Conservation (phyloP, 2,329 filamentous ascomycete genomes). For the Thermochaetoides dissita region DNA sequence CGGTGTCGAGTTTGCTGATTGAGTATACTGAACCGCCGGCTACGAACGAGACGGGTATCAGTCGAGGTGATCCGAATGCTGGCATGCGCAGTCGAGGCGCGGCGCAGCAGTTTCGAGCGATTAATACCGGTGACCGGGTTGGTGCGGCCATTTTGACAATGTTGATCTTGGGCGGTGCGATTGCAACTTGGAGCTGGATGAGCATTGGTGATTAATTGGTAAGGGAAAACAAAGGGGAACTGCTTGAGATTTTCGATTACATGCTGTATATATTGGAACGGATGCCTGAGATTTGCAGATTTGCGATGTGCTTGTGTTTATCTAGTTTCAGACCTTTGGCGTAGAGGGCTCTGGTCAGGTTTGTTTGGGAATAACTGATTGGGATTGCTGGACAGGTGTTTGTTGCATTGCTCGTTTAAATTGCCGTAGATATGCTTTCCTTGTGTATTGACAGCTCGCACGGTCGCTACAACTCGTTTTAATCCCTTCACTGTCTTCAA, state of each 20-base stretch:
- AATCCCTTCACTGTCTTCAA: too few species aligned
- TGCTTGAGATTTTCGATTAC: background rate
- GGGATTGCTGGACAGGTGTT: too few species aligned
- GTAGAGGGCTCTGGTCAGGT: too few species aligned
- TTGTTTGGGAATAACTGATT: too few species aligned
- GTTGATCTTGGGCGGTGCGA: slow-evolving; percentile 26
- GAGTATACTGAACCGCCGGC: slow-evolving; percentile 27
- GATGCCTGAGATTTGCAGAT: too few species aligned
- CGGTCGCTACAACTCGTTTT: too few species aligned
- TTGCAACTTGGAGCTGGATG: slow-evolving; percentile 36
- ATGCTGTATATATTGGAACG: slow-evolving; percentile 1
- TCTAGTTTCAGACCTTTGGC: too few species aligned
- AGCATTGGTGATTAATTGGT: slow-evolving; percentile 17
- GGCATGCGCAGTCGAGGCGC: slow-evolving; percentile 20
- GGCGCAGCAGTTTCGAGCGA: slow-evolving; percentile 18
- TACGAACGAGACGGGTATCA: slow-evolving; percentile 35
- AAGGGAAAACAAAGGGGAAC: background rate
- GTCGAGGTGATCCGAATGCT: slow-evolving; percentile 26
- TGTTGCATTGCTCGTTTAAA: too few species aligned
- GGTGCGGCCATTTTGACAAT: slow-evolving; percentile 36
- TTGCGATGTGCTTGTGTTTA: too few species aligned
- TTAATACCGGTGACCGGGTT: slow-evolving; percentile 31
- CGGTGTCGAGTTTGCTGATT: slow-evolving; percentile 39
- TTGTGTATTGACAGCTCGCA: too few species aligned
- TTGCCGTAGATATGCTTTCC: too few species aligned